These are phyloP conservation scores for Pseudevernia furfuracea DNA, from an alignment of 495 filamentous ascomycete species.

Conservation along the genomic window DNA sequence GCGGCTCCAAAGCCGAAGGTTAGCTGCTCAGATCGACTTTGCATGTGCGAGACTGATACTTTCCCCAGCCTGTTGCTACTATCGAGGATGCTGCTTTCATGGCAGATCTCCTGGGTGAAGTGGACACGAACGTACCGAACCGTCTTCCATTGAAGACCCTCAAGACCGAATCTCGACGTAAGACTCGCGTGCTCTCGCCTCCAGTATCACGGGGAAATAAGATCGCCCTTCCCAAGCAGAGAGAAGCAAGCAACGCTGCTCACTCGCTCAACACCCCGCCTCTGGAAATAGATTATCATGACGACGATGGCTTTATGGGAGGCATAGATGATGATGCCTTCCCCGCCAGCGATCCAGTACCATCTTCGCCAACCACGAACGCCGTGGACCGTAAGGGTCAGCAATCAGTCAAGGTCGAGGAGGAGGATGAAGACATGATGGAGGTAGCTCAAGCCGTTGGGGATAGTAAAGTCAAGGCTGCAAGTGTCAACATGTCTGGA, in stretches of 20 bases:
- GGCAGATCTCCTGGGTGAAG: slow-evolving; percentile 74
- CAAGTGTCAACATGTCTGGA: slow-evolving; percentile 79
- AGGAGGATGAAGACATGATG: slow-evolving; percentile 71
- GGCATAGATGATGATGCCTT: slow-evolving; percentile 55
- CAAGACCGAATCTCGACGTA: slow-evolving; percentile 65
- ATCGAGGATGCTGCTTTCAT: slow-evolving; percentile 85
- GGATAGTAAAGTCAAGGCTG: slow-evolving; percentile 51
- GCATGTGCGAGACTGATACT: slow-evolving; percentile 14
- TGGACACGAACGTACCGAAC: slow-evolving; percentile 71
- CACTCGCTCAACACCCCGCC: slow-evolving; percentile 34
- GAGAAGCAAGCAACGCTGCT: slow-evolving; percentile 24
- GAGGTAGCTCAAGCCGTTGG: slow-evolving; percentile 71
- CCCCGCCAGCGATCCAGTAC: slow-evolving; percentile 75
- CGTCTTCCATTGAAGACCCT: slow-evolving; percentile 55
- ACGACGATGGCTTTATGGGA: slow-evolving; percentile 47
- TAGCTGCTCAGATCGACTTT: slow-evolving; percentile 21
- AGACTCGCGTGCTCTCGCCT: slow-evolving; percentile 74
- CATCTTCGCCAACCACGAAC: slow-evolving; percentile 80
- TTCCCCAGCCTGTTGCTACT: slow-evolving; percentile 45
- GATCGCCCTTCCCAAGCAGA: slow-evolving; percentile 31
- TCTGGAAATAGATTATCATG: slow-evolving; percentile 39
- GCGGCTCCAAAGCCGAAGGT: slow-evolving; percentile 75
- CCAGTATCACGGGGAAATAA: slow-evolving; percentile 50
- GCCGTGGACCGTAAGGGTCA: slow-evolving; percentile 66
- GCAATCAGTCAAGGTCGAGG: slow-evolving; percentile 49